Evolutionary conservation across 208 protist genomes (phyloP).

Genomic region (Naegleria lovaniensis): DNA sequence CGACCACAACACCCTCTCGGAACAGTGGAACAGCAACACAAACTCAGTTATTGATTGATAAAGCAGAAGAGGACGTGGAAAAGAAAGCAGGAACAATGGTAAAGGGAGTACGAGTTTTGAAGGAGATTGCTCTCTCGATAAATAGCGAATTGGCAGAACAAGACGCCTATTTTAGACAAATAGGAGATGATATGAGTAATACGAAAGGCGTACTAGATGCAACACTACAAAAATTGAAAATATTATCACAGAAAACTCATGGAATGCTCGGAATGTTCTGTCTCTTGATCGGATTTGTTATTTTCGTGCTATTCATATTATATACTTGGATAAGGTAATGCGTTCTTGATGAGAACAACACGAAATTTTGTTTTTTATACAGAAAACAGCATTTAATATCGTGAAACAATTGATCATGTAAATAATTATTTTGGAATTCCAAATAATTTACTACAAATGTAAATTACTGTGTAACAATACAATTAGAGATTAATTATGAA

Average conservation of each 20-base stretch:
- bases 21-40: not conserved
- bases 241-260: not conserved
- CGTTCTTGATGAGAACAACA: not conserved
- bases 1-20: not conserved
- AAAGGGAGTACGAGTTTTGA: not conserved
- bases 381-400: no score
- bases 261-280: not conserved
- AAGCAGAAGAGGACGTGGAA: not conserved
- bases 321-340: not conserved
- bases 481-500: no score
- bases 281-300: not conserved
- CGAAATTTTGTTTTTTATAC: not conserved
- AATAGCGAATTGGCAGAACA: not conserved
- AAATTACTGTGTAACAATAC: no score
- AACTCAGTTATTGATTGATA: not conserved
- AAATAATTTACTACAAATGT: no score
- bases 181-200: not conserved
- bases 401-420: no score
- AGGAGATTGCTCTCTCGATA: not conserved
- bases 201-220: not conserved
- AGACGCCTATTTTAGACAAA: not conserved
- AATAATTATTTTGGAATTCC: no score
- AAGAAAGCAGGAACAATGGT: not conserved
- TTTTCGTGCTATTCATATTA: not conserved
- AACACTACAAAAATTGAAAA: not conserved